A percentile compares a stretch with the other conserved stretches of the same genome.
These are phyloP conservation scores for Pestalotiopsis sp. DNA, from an alignment of 2,329 filamentous ascomycete species.

Conservation along the genomic window DNA sequence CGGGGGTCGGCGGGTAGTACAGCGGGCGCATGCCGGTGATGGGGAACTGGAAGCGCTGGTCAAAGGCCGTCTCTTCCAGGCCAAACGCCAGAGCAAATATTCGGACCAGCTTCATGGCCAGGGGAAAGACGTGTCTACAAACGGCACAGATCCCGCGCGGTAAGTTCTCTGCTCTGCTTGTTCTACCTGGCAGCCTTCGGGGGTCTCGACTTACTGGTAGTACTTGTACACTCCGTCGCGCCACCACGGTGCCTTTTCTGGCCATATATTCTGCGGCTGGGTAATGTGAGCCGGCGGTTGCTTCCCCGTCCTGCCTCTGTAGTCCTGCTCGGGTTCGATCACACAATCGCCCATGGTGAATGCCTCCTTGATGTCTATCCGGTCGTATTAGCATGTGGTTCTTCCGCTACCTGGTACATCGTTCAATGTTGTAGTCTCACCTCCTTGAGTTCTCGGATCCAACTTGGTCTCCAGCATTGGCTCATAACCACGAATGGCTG, in stretches of 20 bases:
- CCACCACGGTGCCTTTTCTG: slow-evolving; percentile 32
- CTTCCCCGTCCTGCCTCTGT: slow-evolving; percentile 27
- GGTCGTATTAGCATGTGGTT: neutral
- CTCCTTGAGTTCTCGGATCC: slow-evolving; percentile 32
- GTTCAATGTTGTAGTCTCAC: slow-evolving; percentile 18
- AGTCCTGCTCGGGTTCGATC: slow-evolving; percentile 39
- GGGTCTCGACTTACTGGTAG: slow-evolving; percentile 20
- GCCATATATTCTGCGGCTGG: slow-evolving; percentile 37
- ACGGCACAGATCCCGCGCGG: too few relatives aligned
- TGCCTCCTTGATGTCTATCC: slow-evolving; percentile 34
- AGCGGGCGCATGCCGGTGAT: slow-evolving; percentile 43
- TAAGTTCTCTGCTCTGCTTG: neutral
- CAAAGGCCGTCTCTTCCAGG: slow-evolving; percentile 40
- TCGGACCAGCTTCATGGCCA: slow-evolving; percentile 34
- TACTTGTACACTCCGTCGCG: slow-evolving; percentile 37
- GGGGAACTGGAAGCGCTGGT: slow-evolving; percentile 38
- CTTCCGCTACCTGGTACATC: neutral
- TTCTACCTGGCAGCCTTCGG: too few relatives aligned
- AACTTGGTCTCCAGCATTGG: slow-evolving; percentile 35
- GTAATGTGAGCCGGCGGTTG: slow-evolving; percentile 28
- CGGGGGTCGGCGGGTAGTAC: slow-evolving; percentile 39
- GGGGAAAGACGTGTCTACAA: slow-evolving; percentile 25
- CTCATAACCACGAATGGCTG: slow-evolving; percentile 37
- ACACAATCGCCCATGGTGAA: slow-evolving; percentile 41
- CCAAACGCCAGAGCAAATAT: slow-evolving; percentile 41